Percentiles rank a stretch among this genome's conserved stretches.
phyloP scores from a whole-genome alignment of 305 asterid species.

The Salvia sclarea region DNA sequence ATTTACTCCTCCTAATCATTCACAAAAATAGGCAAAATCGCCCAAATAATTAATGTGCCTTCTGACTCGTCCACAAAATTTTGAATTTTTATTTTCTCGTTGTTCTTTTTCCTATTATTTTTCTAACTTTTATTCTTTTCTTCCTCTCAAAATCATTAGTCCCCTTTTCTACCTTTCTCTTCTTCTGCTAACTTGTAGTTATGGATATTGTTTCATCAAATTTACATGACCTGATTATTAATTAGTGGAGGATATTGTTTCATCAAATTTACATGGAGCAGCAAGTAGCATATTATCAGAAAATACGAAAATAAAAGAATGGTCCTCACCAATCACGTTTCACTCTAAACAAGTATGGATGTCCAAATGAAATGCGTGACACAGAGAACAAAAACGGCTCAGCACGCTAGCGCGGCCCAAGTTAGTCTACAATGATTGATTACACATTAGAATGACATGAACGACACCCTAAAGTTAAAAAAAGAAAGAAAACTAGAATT shows the following conservation, averaged over 20 bases:
- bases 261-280: background rate
- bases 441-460: conserved; percentile 28
- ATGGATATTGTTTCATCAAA: no score
- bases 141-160: no score
- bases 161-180: no score
- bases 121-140: no score
- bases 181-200: no score
- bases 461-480: conserved; percentile 46
- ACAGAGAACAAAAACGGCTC: conserved; percentile 52
- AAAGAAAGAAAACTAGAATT: conserved; percentile 36
- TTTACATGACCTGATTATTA: no score
- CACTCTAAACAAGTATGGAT: conserved; percentile 35
- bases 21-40: no score
- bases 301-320: conserved; percentile 58
- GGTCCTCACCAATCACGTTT: conserved; percentile 45
- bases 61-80: no score
- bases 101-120: no score
- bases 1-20: no score
- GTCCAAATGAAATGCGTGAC: conserved; percentile 3
- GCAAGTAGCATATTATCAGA: conserved; percentile 12
- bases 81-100: no score
- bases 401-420: conserved; percentile 49
- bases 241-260: background rate
- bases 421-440: conserved; percentile 50
- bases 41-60: no score